phyloP scores from a whole-genome alignment of 371 early-diverging fungal species.

The Zychaea mexicana region DNA sequence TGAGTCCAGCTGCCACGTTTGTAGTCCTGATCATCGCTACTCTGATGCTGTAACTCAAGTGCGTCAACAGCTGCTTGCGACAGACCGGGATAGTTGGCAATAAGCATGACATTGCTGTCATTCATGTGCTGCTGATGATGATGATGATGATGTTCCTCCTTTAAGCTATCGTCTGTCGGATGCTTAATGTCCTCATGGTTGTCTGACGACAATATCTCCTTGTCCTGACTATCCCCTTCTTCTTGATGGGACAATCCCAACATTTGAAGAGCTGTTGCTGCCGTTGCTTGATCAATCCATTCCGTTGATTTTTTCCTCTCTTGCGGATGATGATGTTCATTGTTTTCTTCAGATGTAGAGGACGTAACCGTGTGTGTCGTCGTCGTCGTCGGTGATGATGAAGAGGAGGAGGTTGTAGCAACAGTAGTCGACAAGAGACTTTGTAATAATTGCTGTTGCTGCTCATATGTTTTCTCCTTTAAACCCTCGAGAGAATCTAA shows the following conservation, averaged over 20 bases:
- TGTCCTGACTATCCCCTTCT: not conserved
- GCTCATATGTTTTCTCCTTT: conserved; percentile 5
- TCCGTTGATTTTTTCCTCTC: conserved; percentile 21
- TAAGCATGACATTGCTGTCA: conserved; percentile 25
- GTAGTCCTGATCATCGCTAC: conserved; percentile 35
- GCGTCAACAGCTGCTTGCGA: conserved; percentile 8
- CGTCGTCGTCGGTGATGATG: not conserved
- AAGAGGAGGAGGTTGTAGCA: not conserved
- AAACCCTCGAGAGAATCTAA: conserved; percentile 8
- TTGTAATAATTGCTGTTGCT: conserved; percentile 10
- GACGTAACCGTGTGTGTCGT: too few relatives aligned
- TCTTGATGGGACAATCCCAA: conserved; percentile 20
- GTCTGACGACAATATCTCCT: not conserved
- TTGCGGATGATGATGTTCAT: conserved; percentile 10
- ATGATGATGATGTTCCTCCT: too few relatives aligned
- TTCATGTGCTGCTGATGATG: conserved; percentile 10
- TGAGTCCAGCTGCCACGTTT: conserved; percentile 41
- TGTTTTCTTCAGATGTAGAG: not conserved
- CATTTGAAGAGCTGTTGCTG: conserved; percentile 31
- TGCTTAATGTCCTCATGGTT: not conserved
- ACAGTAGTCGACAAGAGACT: not conserved
- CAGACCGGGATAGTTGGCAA: conserved; percentile 35
- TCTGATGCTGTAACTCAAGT: conserved; percentile 24
- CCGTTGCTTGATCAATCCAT: conserved; percentile 29
- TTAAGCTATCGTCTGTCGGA: not conserved